Evolutionary conservation across 1,284 basidiomycete species (phyloP), one percentile per base, ranked within the genome.

Genomic region (Ceratobasidium sp.): DNA sequence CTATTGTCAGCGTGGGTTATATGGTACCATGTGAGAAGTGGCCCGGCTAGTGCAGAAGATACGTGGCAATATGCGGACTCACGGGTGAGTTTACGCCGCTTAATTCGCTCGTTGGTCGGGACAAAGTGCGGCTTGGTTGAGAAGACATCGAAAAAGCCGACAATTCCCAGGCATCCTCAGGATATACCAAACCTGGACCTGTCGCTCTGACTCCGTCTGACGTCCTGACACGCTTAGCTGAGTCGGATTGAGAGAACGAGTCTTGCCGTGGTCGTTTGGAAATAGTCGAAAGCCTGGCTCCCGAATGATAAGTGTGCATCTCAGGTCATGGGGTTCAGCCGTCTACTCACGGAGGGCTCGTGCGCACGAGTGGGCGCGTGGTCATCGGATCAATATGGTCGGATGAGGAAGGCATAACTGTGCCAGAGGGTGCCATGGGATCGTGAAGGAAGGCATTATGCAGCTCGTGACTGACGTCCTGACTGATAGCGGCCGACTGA

Each of bases 21-120:
- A 67, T 34, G 34, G 50, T 17, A 31, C 52, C 64, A 67, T 31
- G 49, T 31, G 38, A 49, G 64, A 45, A 31, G 34, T 53, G 27
- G 34, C 27, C 40, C 27, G 64, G 64, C 47, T 52, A 29, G 35
- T 32, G 29, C 34, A 50, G 50, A 45, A 67, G 64, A 67, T 67
- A 67, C 64, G 64, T 67, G 64, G 64, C 64, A 67, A 55, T 67
- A 67, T 67, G 64, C 64, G 64, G 64, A 67, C 64, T 67, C 52
- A 67, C 64, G n/a, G 52, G 64, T 50, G 64, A 67, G 52, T 67
- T 67, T 50, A 67, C 38, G 27, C 64, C 64, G 64, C 64, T 55
- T 50, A 67, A 45, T 32, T 50, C 64, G 64, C 64, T 67, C 64
- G 64, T 53, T 55, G 64, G 64, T 67, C 64, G 64, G 64, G 64